Base-by-base conservation (phyloP, 768 basidiomycete genomes). In the Naematelia encephala region DNA sequence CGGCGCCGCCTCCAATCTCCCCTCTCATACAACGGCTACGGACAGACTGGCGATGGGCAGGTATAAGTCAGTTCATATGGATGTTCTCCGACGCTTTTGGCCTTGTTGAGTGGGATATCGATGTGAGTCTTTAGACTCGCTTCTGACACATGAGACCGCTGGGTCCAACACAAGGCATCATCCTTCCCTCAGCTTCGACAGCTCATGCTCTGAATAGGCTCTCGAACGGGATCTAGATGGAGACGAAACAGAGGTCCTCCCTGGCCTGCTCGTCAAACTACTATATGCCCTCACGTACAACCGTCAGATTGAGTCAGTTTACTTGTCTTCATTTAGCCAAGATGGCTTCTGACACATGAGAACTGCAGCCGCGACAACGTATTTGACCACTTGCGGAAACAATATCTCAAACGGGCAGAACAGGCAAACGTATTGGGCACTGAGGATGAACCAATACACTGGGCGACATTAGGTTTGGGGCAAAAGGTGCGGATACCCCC, bases 41-140 rank as follows among this genome's bases (percentile, higher is more conserved):
- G 56, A 85, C 80, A 58, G 84, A 90, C 63, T 93, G 90, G 90
- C 86, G 88, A 81, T 94, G 90, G 90, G 91, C 91, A 4, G 87
- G 87, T 23, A 88, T 92, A 77, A 84, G 84, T 77, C 90, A 93
- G 75, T 93, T 94, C 82, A 87, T 90, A 79, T 87, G 83, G 76
- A 90, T 87, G 25, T 94, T 93, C 79, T 81, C 83, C 49, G 82
- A 83, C 51, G 81, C 92, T 57, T 83, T 93, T 64, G 81, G 84
- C 39, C 82, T 87, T 80, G 78, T 82, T 45, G 87, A 89, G 69
- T 83, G 91, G 62, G 81, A 88, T 46, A 72, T 75, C 34, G 77
- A 77, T 60, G 76, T 75, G 50, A 61, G 77, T 67, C 19, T 47
- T 43, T 42, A 50, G 56, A n/a, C 12, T 46, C 5, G 34, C 52